Conservation (phyloP, 441 rosid species). For the Adansonia madagascariensis region DNA sequence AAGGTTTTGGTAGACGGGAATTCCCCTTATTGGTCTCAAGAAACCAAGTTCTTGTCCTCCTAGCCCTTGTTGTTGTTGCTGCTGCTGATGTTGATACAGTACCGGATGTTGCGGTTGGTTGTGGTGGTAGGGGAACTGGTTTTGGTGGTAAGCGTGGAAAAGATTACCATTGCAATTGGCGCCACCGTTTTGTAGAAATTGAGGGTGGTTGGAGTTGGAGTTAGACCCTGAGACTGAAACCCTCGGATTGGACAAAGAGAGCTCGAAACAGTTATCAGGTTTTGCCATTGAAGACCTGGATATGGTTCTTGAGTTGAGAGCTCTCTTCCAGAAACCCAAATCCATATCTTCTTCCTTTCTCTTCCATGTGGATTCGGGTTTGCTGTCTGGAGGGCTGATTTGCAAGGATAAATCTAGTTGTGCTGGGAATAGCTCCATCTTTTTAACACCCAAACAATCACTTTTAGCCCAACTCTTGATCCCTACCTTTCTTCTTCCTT, state of each 20-base stretch:
- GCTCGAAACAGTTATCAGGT: slow-evolving; percentile 45
- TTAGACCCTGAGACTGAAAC: slow-evolving; percentile 47
- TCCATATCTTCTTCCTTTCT: slow-evolving; percentile 63
- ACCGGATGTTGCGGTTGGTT: slow-evolving; percentile 38
- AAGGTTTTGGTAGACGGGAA: slow-evolving; percentile 86
- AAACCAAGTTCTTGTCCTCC: slow-evolving; percentile 65
- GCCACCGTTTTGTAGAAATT: slow-evolving; percentile 39
- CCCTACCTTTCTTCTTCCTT: slow-evolving; percentile 8
- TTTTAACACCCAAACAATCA: slow-evolving; percentile 25
- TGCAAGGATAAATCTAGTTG: slow-evolving; percentile 90
- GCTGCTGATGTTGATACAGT: slow-evolving; percentile 50
- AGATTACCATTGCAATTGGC: slow-evolving; percentile 44
- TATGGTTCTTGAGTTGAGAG: slow-evolving; percentile 65
- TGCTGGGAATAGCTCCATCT: slow-evolving; percentile 84
- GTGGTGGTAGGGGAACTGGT: slow-evolving; percentile 28
- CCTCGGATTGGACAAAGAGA: slow-evolving; percentile 58
- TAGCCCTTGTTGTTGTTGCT: slow-evolving; percentile 43
- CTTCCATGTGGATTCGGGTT: slow-evolving; percentile 69
- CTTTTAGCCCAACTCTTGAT: neutral
- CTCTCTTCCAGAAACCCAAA: slow-evolving; percentile 89
- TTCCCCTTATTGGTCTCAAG: slow-evolving; percentile 88
- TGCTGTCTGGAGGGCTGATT: slow-evolving; percentile 85
- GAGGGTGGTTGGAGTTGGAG: slow-evolving; percentile 51
- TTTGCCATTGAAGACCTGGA: slow-evolving; percentile 53
- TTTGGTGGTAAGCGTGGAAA: slow-evolving; percentile 48